Evolutionary conservation across 164 flowering plant genomes (phyloP).

Genomic region (Vitis amurensis): DNA sequence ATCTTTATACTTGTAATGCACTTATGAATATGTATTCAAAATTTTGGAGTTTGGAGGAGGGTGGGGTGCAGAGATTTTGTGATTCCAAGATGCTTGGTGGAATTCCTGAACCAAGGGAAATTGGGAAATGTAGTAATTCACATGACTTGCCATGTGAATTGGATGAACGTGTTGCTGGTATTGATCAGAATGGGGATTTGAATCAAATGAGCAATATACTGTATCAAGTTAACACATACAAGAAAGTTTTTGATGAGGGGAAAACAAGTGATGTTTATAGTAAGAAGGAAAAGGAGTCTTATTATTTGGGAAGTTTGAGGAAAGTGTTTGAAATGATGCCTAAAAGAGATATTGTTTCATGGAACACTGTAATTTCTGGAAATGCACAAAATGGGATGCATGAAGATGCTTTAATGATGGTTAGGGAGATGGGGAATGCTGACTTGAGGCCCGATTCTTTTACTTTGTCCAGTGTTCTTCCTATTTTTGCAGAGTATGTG

Average conservation of each 20-base stretch:
- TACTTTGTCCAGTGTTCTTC: slow-evolving; percentile 77
- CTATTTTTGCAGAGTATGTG: slow-evolving; percentile 65
- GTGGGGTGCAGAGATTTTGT: not conserved
- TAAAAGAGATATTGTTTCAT: slow-evolving; percentile 72
- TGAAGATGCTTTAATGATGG: slow-evolving; percentile 59
- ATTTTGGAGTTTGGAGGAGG: slow-evolving; percentile 29
- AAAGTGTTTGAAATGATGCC: slow-evolving; percentile 80
- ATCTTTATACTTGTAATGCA: slow-evolving; percentile 82
- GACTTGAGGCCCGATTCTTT: slow-evolving; percentile 73
- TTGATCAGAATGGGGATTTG: slow-evolving; percentile 3
- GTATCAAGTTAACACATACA: not conserved
- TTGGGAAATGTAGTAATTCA: not conserved
- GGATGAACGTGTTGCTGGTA: not conserved
- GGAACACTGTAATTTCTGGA: slow-evolving; percentile 84
- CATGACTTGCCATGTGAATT: not conserved
- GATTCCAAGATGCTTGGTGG: slow-evolving; percentile 36
- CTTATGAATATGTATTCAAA: slow-evolving; percentile 83
- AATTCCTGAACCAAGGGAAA: slow-evolving; percentile 31
- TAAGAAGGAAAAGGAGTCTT: slow-evolving; percentile 8
- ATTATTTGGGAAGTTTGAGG: slow-evolving; percentile 37
- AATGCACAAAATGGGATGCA: slow-evolving; percentile 64
- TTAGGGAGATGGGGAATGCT: slow-evolving; percentile 67
- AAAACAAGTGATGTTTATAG: not conserved
- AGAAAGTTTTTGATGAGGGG: not conserved
- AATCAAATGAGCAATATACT: not conserved